phyloP scores from a whole-genome alignment of 78 protist species.

The Pirum gemmata region DNA sequence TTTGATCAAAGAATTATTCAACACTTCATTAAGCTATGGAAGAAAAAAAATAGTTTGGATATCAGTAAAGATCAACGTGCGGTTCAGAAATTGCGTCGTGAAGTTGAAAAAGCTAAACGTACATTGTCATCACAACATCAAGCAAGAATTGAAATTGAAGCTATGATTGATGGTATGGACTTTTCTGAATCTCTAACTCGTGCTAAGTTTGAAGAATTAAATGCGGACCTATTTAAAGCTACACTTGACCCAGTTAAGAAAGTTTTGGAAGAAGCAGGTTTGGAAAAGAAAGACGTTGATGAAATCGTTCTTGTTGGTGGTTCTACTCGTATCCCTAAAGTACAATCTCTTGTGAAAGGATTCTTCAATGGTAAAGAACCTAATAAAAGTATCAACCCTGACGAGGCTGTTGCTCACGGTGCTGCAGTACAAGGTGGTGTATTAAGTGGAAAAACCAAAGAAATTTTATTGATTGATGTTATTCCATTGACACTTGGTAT shows the following conservation, averaged over 20 bases:
- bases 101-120: slow-evolving; percentile 90
- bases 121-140: slow-evolving; percentile 76
- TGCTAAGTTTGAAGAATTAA: slow-evolving; percentile 96
- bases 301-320: slow-evolving; percentile 99
- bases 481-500: slow-evolving; percentile 93
- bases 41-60: slow-evolving; percentile 78
- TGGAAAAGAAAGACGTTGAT: slow-evolving; percentile 80
- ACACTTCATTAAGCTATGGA: slow-evolving; percentile 72
- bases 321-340: slow-evolving; percentile 96
- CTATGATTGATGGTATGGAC: slow-evolving; percentile 89
- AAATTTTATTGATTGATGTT: slow-evolving; percentile 79
- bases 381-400: slow-evolving; percentile 93
- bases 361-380: slow-evolving; percentile 97
- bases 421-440: slow-evolving; percentile 99
- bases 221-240: slow-evolving; percentile 86
- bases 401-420: slow-evolving; percentile 98
- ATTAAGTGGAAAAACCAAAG: slow-evolving; percentile 62
- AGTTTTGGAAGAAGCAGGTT: slow-evolving; percentile 84
- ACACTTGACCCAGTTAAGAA: slow-evolving; percentile 82
- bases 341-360: slow-evolving; percentile 86
- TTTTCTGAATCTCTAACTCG: slow-evolving; percentile 89
- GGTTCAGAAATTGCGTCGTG: slow-evolving; percentile 82
- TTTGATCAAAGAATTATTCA: slow-evolving; percentile 92
- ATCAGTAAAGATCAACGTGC: slow-evolving; percentile 55
- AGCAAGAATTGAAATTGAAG: slow-evolving; percentile 85